A percentile compares a stretch with the other conserved stretches of the same genome.
phyloP scores from a whole-genome alignment of 2,329 filamentous ascomycete genomes.

The Akanthomyces lecanii region DNA sequence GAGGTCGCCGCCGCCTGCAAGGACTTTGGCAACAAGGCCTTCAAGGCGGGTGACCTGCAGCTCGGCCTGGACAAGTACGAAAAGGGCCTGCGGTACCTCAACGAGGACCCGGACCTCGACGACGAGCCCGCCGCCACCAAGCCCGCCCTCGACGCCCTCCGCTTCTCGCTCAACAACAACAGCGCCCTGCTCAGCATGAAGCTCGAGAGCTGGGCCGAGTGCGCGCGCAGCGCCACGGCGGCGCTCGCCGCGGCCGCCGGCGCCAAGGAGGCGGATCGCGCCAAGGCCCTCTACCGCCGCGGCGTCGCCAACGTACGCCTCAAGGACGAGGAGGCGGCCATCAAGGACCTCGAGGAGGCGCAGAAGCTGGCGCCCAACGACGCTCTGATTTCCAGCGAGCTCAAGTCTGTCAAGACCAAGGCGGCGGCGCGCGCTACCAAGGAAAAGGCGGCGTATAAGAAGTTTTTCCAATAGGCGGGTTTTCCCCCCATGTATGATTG shows the following conservation, averaged over 20 bases:
- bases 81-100: conserved; percentile 85
- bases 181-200: conserved; percentile 82
- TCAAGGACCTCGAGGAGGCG: conserved; percentile 72
- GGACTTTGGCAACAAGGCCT: conserved; percentile 86
- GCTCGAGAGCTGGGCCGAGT: conserved; percentile 66
- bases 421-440: conserved; percentile 70
- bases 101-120: conserved; percentile 75
- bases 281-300: conserved; percentile 83
- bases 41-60: conserved; percentile 70
- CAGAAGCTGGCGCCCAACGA: conserved; percentile 71
- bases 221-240: conserved; percentile 62
- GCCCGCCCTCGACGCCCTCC: conserved; percentile 64
- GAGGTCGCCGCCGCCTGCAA: conserved; percentile 83
- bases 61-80: conserved; percentile 87
- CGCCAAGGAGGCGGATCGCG: conserved; percentile 71
- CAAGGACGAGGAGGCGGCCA: conserved; percentile 80
- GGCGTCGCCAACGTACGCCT: conserved; percentile 69
- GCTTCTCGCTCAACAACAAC: conserved; percentile 86
- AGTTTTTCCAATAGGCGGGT: conserved; percentile 65
- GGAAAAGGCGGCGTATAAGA: conserved; percentile 89
- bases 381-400: conserved; percentile 68
- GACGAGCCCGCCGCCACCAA: conserved; percentile 66
- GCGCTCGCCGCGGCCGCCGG: conserved; percentile 66
- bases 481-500: neutral
- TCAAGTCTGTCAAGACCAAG: conserved; percentile 72